Evolutionary conservation across 78 protist species (phyloP).

Genomic region (Dictyostelium capitatum): DNA sequence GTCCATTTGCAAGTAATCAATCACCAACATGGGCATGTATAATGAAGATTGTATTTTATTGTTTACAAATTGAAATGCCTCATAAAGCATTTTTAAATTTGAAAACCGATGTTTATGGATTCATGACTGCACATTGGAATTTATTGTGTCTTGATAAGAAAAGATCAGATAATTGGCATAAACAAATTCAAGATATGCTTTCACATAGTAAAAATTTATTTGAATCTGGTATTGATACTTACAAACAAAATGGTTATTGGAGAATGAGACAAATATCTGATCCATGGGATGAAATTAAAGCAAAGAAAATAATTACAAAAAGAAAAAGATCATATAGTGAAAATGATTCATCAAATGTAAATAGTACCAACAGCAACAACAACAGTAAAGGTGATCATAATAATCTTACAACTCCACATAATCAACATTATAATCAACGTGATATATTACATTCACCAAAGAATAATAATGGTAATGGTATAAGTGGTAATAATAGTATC

Average conservation of each 20-base stretch:
- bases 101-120: constrained; percentile 76
- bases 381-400: neutral
- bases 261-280: constrained; percentile 66
- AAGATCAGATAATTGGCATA: constrained; percentile 81
- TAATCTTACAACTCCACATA: neutral
- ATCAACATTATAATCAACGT: neutral
- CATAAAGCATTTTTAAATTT: constrained; percentile 62
- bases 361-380: too few species aligned
- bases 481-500: neutral
- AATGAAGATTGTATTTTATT: constrained; percentile 66
- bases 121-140: constrained; percentile 78
- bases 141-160: constrained; percentile 72
- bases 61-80: constrained; percentile 58
- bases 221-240: constrained; percentile 68
- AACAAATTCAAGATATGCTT: constrained; percentile 77
- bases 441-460: constrained; percentile 1
- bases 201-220: constrained; percentile 60
- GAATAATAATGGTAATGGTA: neutral
- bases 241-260: constrained; percentile 80
- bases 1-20: constrained; percentile 63
- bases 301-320: constrained; percentile 55
- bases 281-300: constrained; percentile 76
- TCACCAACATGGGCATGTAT: constrained; percentile 82
- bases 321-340: constrained; percentile 72
- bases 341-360: neutral